Base-by-base conservation (phyloP, 768 basidiomycete genomes). In the Lactarius sp. region DNA sequence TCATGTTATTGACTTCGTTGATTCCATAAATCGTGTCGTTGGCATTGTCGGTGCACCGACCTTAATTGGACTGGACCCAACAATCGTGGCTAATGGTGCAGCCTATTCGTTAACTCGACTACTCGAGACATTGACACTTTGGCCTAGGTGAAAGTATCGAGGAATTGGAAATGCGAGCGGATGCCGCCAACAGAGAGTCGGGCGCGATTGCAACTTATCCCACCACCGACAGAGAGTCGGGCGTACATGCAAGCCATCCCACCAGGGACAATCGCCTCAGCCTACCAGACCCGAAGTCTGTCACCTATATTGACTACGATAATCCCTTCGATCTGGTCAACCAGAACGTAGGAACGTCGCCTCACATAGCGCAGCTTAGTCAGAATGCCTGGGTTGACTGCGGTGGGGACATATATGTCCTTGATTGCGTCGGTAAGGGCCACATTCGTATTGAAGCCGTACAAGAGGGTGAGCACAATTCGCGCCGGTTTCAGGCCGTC, bases 1-100 rank as follows among this genome's bases (percentile, higher is more conserved):
- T 73, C 85, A 82, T 13, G 85, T 98, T 62, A 90, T 98, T 66
- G 95, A 98, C 72, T 89, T 97, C 66, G 92, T 94, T 16, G 93
- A 95, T 70, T 87, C 83, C 44, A 77, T 83, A 22, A 77, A 77
- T 42, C 82, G 87, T 9, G 82, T 92, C 3, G 72, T 81, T 8
- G 92, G 92, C 12, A 77, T 94, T 33, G 76, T 94, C 31, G 90
- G 86, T 16, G 80, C 83, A 12, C 94, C 95, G 0, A 92, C 89
- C 7, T 75, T 98, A 12, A 90, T 94, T 70, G 95, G 95, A 0
- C 75, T 98, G 4, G 86, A 91, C 70, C 88, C 91, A n/a, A 72
- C 77, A 12, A 83, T 84, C 60, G 71, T 89, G 7, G 73, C 85
- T n/a, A 83, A 90, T 55, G 86, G 88, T 87, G 69, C 68, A 73